Conservation (phyloP, 768 basidiomycete genomes). For the Daedaleopsis sinensis region DNA sequence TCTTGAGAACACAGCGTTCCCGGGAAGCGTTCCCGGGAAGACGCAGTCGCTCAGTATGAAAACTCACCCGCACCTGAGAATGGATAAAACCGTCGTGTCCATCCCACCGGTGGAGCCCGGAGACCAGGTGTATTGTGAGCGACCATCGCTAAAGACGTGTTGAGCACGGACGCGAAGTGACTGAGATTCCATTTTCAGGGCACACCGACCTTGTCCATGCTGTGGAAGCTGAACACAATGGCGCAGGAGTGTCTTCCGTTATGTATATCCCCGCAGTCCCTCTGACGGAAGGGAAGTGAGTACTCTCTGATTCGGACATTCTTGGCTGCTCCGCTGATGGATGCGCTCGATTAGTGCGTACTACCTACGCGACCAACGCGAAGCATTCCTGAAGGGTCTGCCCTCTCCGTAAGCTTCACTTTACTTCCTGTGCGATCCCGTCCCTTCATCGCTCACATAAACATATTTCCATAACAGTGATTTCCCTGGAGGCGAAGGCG, state of each 20-base stretch:
- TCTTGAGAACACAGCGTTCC: conserved; percentile 29
- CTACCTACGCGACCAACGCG: conserved; percentile 66
- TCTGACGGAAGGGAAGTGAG: conserved; percentile 52
- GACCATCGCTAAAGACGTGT: not conserved
- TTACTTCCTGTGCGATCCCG: not conserved
- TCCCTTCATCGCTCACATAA: conserved; percentile 19
- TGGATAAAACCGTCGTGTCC: conserved; percentile 64
- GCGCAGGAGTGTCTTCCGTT: conserved; percentile 60
- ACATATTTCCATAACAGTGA: conserved; percentile 39
- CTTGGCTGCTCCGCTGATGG: not conserved
- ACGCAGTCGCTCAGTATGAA: conserved; percentile 50
- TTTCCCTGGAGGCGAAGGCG: conserved; percentile 55
- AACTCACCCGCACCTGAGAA: conserved; percentile 67
- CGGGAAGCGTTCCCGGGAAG: conserved; percentile 27
- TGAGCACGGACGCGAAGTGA: not conserved
- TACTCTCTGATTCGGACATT: not conserved
- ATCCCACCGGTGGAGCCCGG: conserved; percentile 73
- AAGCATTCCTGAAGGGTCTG: conserved; percentile 57
- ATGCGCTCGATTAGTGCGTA: conserved; percentile 36
- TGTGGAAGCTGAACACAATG: conserved; percentile 55
- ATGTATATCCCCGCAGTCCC: conserved; percentile 81
- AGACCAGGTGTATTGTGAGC: conserved; percentile 69
- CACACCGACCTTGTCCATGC: conserved; percentile 47
- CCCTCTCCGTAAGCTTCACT: conserved; percentile 54
- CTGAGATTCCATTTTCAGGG: conserved; percentile 16